Conservation (phyloP, 768 basidiomycete species). For the Mycena kentingensis region DNA sequence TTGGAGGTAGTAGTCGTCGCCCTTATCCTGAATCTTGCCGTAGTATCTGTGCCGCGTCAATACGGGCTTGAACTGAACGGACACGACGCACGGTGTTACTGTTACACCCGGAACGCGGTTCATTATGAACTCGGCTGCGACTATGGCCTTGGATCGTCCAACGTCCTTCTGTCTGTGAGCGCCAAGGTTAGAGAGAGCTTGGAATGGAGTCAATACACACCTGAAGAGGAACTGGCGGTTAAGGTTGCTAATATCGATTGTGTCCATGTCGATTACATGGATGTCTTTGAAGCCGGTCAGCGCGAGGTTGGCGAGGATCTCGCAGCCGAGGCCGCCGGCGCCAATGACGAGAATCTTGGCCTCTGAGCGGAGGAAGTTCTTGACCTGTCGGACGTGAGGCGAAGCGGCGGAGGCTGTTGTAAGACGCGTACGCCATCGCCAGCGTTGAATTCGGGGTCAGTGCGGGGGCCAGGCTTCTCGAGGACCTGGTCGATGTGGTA, state of each 20-base stretch:
- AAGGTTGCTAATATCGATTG: conserved; percentile 98
- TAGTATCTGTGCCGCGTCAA: conserved; percentile 62
- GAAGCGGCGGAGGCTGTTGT: neutral
- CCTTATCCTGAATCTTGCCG: conserved; percentile 98
- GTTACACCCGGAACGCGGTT: conserved; percentile 92
- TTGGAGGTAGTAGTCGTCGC: conserved; percentile 91
- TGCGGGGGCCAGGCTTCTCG: conserved; percentile 85
- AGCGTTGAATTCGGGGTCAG: conserved; percentile 79
- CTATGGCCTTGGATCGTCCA: conserved; percentile 89
- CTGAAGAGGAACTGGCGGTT: conserved; percentile 98
- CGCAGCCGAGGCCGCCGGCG: conserved; percentile 95
- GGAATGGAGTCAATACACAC: conserved; percentile 40
- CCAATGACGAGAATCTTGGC: conserved; percentile 97
- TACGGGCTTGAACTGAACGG: neutral
- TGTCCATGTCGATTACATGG: conserved; percentile 99
- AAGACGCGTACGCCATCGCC: conserved; percentile 67
- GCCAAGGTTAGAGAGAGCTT: neutral
- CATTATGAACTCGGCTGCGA: conserved; percentile 97
- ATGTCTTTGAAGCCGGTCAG: conserved; percentile 97
- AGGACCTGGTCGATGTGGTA: conserved; percentile 85
- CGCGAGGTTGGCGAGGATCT: conserved; percentile 95
- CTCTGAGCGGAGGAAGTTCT: conserved; percentile 77
- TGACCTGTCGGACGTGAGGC: conserved; percentile 57
- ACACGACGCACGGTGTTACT: conserved; percentile 85
- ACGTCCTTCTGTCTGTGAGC: conserved; percentile 80